phyloP scores from a whole-genome alignment of 495 filamentous ascomycete genomes.

The Penicillium pancosmium region DNA sequence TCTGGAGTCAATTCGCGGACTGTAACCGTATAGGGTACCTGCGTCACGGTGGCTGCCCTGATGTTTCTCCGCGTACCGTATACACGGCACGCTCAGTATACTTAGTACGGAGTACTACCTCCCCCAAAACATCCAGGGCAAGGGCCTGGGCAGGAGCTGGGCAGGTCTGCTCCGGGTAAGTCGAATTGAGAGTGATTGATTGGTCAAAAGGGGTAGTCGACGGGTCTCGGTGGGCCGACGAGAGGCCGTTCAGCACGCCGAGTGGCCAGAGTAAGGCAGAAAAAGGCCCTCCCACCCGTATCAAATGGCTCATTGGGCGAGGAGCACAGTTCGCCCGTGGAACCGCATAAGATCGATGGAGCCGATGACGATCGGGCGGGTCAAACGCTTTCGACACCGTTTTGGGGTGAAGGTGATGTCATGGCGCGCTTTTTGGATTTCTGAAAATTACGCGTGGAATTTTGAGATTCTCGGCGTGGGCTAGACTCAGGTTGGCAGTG shows the following conservation, averaged over 20 bases:
- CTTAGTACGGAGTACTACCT: too few relatives aligned
- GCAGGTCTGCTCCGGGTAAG: slow-evolving; percentile 9
- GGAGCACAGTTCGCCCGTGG: slow-evolving; percentile 32
- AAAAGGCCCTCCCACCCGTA: slow-evolving; percentile 9
- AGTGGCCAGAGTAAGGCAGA: slow-evolving; percentile 20
- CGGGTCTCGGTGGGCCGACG: slow-evolving; percentile 12
- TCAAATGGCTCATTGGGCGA: slow-evolving; percentile 30
- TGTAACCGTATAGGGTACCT: slow-evolving; percentile 27
- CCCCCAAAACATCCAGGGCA: background rate
- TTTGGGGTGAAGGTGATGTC: slow-evolving; percentile 36
- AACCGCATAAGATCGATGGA: slow-evolving; percentile 41
- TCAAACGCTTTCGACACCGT: slow-evolving; percentile 39
- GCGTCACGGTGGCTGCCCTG: slow-evolving; percentile 19
- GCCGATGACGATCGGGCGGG: slow-evolving; percentile 45
- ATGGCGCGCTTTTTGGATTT: slow-evolving; percentile 20
- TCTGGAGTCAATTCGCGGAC: slow-evolving; percentile 4
- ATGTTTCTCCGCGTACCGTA: slow-evolving; percentile 19
- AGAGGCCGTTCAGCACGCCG: background rate
- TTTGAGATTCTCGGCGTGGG: slow-evolving; percentile 12
- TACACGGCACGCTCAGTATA: slow-evolving; percentile 17
- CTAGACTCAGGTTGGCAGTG: background rate
- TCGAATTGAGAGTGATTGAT: slow-evolving; percentile 8
- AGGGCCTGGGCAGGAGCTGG: slow-evolving; percentile 2
- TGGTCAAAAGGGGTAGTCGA: slow-evolving; percentile 7
- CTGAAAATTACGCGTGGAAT: slow-evolving; percentile 23